Evolutionary conservation across 148 eudicot species (phyloP).

Genomic region (Bassia scoparia): DNA sequence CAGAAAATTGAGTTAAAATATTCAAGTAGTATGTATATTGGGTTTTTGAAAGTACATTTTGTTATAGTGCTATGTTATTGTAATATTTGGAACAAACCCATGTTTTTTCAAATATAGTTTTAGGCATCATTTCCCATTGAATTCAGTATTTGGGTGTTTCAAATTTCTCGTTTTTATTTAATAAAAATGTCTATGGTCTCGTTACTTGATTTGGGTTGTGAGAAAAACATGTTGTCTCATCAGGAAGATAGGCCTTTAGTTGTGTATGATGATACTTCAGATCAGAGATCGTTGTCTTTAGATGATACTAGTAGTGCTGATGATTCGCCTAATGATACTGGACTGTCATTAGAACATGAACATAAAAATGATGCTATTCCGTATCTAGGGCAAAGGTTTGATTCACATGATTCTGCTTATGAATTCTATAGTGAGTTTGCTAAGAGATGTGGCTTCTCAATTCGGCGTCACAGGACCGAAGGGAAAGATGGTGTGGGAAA

Average conservation of each 20-base stretch:
- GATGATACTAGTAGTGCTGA: constrained; percentile 84
- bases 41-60: no score
- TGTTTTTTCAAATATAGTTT: neutral
- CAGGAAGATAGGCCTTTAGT: constrained; percentile 59
- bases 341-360: constrained; percentile 60
- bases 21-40: no score
- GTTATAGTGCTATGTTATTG: neutral
- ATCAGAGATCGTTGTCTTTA: constrained; percentile 73
- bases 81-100: neutral
- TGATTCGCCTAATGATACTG: constrained; percentile 70
- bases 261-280: constrained; percentile 67
- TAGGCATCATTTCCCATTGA: neutral
- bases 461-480: constrained; percentile 91
- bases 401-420: constrained; percentile 88
- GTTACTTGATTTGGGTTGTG: constrained; percentile 23
- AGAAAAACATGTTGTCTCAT: constrained; percentile 47
- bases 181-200: constrained; percentile 21
- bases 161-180: neutral
- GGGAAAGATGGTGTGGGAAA: constrained; percentile 96
- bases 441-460: constrained; percentile 83
- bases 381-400: constrained; percentile 79
- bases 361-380: constrained; percentile 59
- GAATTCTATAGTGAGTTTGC: constrained; percentile 88
- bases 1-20: no score
- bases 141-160: neutral